phyloP scores from a whole-genome alignment of 176 grass and related monocot species.

The Hordeum marinum region DNA sequence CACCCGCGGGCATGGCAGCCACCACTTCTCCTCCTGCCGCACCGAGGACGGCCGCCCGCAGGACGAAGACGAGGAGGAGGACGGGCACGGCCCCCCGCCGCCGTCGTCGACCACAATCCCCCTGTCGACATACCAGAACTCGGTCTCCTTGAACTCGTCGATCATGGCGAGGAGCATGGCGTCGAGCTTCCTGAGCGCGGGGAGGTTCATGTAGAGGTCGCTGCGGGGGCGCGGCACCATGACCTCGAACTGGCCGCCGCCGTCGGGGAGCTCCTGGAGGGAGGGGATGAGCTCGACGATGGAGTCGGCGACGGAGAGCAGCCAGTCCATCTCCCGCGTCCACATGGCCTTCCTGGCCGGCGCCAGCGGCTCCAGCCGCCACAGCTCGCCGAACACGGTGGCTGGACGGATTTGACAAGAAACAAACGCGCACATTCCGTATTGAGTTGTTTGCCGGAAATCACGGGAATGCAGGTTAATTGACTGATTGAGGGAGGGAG shows the following conservation, averaged over 20 bases:
- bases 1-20: slow-evolving; percentile 83
- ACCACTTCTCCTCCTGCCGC: slow-evolving; percentile 99
- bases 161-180: slow-evolving; percentile 91
- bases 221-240: slow-evolving; percentile 80
- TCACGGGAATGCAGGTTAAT: slow-evolving; percentile 8
- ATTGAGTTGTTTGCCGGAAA: not conserved
- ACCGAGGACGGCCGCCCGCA: slow-evolving; percentile 64
- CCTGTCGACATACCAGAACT: slow-evolving; percentile 95
- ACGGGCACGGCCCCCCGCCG: slow-evolving; percentile 45
- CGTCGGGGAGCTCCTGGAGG: slow-evolving; percentile 78
- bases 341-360: slow-evolving; percentile 87
- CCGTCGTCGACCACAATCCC: slow-evolving; percentile 76
- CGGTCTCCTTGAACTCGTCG: slow-evolving; percentile 72
- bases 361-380: slow-evolving; percentile 94
- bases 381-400: slow-evolving; percentile 94
- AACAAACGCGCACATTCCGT: not conserved
- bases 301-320: slow-evolving; percentile 80
- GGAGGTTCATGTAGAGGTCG: slow-evolving; percentile 96
- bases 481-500: not conserved
- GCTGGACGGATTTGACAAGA: slow-evolving; percentile 31
- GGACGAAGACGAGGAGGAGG: slow-evolving; percentile 36
- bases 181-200: slow-evolving; percentile 92
- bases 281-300: slow-evolving; percentile 97
- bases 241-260: slow-evolving; percentile 84
- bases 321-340: slow-evolving; percentile 93